phyloP scores from a whole-genome alignment of 352 stramenopile species.

The Phytophthora vignae region DNA sequence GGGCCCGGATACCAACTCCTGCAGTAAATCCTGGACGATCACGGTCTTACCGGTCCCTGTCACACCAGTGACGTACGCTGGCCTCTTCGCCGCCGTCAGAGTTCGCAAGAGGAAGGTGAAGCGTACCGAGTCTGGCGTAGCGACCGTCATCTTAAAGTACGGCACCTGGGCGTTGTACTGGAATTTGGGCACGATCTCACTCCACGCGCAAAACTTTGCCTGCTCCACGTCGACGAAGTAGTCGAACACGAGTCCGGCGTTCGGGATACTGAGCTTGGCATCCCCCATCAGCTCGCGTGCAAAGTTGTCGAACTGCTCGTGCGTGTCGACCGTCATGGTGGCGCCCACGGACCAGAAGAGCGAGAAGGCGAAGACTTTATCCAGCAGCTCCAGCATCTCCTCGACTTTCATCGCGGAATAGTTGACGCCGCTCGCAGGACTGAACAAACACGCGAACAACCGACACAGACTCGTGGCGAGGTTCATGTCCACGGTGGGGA shows the following conservation, averaged over 20 bases:
- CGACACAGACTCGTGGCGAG: slow-evolving; percentile 89
- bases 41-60: slow-evolving; percentile 93
- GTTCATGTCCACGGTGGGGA: slow-evolving; percentile 92
- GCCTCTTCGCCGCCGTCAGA: slow-evolving; percentile 69
- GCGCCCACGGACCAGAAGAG: slow-evolving; percentile 93
- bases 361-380: slow-evolving; percentile 90
- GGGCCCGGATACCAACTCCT: slow-evolving; percentile 47
- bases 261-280: slow-evolving; percentile 64
- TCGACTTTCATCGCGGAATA: slow-evolving; percentile 41
- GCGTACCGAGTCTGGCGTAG: slow-evolving; percentile 75
- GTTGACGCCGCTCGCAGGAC: slow-evolving; percentile 37
- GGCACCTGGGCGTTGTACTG: slow-evolving; percentile 63
- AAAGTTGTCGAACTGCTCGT: slow-evolving; percentile 86
- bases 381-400: slow-evolving; percentile 58
- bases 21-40: slow-evolving; percentile 83
- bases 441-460: slow-evolving; percentile 88
- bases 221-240: slow-evolving; percentile 84
- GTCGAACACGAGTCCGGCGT: slow-evolving; percentile 79
- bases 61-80: slow-evolving; percentile 91
- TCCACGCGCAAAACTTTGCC: slow-evolving; percentile 58
- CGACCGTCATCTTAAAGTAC: slow-evolving; percentile 87
- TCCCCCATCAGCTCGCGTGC: slow-evolving; percentile 65
- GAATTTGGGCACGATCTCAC: slow-evolving; percentile 74
- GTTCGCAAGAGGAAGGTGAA: slow-evolving; percentile 69
- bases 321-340: slow-evolving; percentile 80